These are phyloP conservation scores for Endoconidiophora laricicola DNA, from an alignment of 2,329 filamentous ascomycete genomes.

Conservation along the genomic window DNA sequence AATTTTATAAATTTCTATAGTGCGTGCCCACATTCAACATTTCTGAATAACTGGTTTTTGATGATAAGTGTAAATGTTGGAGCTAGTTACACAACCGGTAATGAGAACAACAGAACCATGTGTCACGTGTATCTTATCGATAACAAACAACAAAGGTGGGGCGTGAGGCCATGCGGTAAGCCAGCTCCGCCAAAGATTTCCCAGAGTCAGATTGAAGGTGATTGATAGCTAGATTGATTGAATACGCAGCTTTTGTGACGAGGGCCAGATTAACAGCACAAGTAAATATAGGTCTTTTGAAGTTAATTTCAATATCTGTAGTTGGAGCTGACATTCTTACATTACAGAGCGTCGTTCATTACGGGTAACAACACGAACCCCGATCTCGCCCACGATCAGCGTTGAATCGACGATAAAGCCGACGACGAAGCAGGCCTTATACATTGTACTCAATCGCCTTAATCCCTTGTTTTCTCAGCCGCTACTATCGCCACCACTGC, in stretches of 20 bases:
- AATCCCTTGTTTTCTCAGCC: too few species aligned
- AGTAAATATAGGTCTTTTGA: too few species aligned
- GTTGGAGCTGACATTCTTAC: too few species aligned
- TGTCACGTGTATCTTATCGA: slow-evolving; percentile 4
- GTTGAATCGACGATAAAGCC: background rate
- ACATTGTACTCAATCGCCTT: too few species aligned
- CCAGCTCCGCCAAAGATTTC: slow-evolving; percentile 5
- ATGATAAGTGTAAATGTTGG: background rate
- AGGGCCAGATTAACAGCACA: too few species aligned
- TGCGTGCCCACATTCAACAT: background rate
- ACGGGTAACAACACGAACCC: too few species aligned
- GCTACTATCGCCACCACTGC: background rate
- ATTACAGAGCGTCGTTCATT: too few species aligned
- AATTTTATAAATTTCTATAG: background rate
- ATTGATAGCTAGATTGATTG: too few species aligned
- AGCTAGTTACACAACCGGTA: background rate
- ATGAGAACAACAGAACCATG: background rate
- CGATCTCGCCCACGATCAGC: too few species aligned
- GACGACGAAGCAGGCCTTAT: background rate
- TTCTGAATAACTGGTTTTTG: background rate
- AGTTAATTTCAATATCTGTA: too few species aligned
- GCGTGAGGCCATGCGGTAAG: background rate
- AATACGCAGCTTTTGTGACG: too few species aligned
- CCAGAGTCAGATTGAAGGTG: background rate
- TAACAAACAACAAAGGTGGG: background rate